phyloP scores from a whole-genome alignment of 805 yeast species.

The Metschnikowia kofuensis region DNA sequence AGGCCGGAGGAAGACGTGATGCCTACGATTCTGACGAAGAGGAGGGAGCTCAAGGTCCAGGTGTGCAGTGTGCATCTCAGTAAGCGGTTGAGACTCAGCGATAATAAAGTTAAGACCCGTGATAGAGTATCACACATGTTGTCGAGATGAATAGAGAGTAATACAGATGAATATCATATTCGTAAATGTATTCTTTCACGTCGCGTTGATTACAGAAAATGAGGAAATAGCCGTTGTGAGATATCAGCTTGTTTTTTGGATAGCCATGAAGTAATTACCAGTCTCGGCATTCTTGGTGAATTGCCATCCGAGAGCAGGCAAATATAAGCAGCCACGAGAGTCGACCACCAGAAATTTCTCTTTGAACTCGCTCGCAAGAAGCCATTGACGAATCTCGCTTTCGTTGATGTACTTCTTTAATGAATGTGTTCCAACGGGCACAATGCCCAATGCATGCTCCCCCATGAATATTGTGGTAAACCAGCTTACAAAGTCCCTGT shows the following conservation, averaged over 20 bases:
- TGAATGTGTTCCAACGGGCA: constrained; percentile 92
- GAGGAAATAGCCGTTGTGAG: too few relatives aligned
- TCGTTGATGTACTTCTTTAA: constrained; percentile 81
- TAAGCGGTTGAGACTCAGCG: constrained; percentile 9
- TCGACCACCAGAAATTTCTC: constrained; percentile 54
- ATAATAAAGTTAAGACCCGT: background rate
- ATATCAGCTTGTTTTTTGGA: constrained; percentile 41
- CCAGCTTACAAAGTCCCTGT: constrained; percentile 83
- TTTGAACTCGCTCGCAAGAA: constrained; percentile 35
- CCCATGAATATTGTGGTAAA: constrained; percentile 91
- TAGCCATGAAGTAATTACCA: constrained; percentile 91
- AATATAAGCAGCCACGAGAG: constrained; percentile 74
- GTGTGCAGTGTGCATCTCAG: constrained; percentile 27
- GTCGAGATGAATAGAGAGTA: constrained; percentile 1
- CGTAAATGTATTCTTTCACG: too few relatives aligned
- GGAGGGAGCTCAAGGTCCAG: constrained; percentile 33
- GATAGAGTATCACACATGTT: background rate
- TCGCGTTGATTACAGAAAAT: background rate
- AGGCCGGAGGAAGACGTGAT: constrained; percentile 39
- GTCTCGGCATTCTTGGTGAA: constrained; percentile 55
- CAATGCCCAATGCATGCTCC: constrained; percentile 74
- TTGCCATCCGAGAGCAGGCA: constrained; percentile 85
- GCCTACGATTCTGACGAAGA: constrained; percentile 46
- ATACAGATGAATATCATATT: background rate
- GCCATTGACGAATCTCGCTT: constrained; percentile 66